Conservation (phyloP, 305 asterid species). For the Solanum hybrid region DNA sequence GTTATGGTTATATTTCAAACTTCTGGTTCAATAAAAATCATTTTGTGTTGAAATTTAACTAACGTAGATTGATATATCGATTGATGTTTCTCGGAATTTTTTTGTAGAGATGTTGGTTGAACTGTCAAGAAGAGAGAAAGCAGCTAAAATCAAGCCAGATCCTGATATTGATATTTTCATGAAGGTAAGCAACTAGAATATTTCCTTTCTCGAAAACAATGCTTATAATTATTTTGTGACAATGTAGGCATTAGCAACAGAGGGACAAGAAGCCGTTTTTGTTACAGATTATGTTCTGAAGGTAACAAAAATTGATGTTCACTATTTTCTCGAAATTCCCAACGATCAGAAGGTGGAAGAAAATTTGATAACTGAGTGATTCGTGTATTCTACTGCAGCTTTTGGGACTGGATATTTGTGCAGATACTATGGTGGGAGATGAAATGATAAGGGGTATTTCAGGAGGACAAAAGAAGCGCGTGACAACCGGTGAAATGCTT, state of each 20-base stretch:
- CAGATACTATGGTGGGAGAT: constrained; percentile 22
- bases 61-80: neutral
- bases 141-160: constrained; percentile 46
- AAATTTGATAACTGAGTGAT: neutral
- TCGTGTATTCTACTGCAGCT: neutral
- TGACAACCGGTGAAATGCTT: neutral
- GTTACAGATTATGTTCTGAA: constrained; percentile 47
- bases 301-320: constrained; percentile 22
- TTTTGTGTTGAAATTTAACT: neutral
- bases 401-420: constrained; percentile 12
- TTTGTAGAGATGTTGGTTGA: constrained; percentile 32
- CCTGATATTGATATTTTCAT: constrained; percentile 46
- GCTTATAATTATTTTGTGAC: neutral
- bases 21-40: neutral
- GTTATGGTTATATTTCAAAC: constrained; percentile 19
- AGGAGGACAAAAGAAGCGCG: constrained; percentile 8
- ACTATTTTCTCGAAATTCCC: neutral
- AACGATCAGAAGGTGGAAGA: neutral
- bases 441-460: constrained; percentile 18
- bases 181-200: constrained; percentile 31
- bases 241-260: constrained; percentile 57
- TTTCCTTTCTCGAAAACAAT: neutral
- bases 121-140: constrained; percentile 41
- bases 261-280: constrained; percentile 50
- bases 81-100: neutral